These are phyloP conservation scores for Mycena filopes DNA, from an alignment of 768 basidiomycete species.

Conservation along the genomic window DNA sequence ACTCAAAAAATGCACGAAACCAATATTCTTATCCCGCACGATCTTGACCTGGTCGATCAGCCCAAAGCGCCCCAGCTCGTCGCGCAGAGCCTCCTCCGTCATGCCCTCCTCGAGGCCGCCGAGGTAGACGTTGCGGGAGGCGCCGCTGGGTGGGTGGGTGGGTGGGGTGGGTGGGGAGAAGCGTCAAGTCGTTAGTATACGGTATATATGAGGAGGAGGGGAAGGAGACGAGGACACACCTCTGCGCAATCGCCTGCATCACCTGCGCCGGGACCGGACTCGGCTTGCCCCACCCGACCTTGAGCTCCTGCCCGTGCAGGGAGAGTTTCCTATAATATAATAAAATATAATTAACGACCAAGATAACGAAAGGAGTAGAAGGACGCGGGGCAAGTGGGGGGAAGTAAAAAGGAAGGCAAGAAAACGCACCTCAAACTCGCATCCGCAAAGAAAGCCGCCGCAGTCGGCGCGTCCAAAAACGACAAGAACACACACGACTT, in stretches of 20 bases:
- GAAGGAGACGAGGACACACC: slow-evolving; percentile 32
- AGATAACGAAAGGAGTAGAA: no score
- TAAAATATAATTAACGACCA: no score
- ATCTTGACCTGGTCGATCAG: slow-evolving; percentile 99
- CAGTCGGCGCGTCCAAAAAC: slow-evolving; percentile 93
- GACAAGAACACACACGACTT: slow-evolving; percentile 98
- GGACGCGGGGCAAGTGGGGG: no score
- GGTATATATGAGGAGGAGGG: no score
- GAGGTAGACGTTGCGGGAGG: slow-evolving; percentile 95
- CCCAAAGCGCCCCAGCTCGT: slow-evolving; percentile 92
- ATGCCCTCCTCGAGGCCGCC: slow-evolving; percentile 91
- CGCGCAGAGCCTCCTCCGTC: slow-evolving; percentile 92
- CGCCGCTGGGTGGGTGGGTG: slow-evolving; percentile 60
- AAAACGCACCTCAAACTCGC: slow-evolving; percentile 72
- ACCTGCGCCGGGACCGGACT: slow-evolving; percentile 82
- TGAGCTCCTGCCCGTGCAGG: slow-evolving; percentile 95
- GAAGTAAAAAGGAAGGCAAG: no score
- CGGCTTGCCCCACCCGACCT: slow-evolving; percentile 99
- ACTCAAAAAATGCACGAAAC: slow-evolving; percentile 98
- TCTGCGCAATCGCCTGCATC: slow-evolving; percentile 87
- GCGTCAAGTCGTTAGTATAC: no score
- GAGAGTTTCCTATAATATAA: slow-evolving; percentile 85
- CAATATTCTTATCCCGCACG: slow-evolving; percentile 98
- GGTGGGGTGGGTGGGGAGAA: no score
- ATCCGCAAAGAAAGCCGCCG: slow-evolving; percentile 97